Evolutionary conservation across 2,329 filamentous ascomycete species (phyloP).

Genomic region (Ophiosphaerella herpotricha): DNA sequence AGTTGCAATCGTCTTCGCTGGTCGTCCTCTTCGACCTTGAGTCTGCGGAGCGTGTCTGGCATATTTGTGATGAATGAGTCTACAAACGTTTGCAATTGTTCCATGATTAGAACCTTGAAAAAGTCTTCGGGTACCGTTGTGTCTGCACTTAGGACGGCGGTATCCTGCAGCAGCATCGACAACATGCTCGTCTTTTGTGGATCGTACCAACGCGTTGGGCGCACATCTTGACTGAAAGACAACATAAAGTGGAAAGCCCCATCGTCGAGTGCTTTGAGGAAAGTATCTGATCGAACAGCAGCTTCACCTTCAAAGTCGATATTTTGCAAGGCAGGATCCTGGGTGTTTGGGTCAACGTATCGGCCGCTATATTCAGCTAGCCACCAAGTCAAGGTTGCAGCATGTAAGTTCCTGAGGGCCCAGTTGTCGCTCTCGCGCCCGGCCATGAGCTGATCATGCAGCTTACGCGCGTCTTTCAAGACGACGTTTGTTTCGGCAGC

Average conservation of each 20-base stretch:
- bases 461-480: conserved; percentile 68
- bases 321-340: conserved; percentile 54
- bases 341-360: conserved; percentile 73
- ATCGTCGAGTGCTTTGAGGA: conserved; percentile 78
- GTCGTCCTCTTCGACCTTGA: conserved; percentile 88
- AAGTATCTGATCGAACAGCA: conserved; percentile 71
- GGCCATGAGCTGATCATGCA: conserved; percentile 71
- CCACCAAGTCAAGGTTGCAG: conserved; percentile 83
- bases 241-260: conserved; percentile 92
- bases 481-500: conserved; percentile 72
- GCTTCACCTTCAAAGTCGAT: conserved; percentile 71
- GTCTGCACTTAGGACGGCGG: conserved; percentile 70
- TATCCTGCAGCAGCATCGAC: conserved; percentile 80
- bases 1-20: conserved; percentile 63
- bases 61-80: conserved; percentile 95
- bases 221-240: conserved; percentile 80
- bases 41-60: conserved; percentile 83
- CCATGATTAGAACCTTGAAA: conserved; percentile 75
- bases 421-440: conserved; percentile 71
- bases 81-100: conserved; percentile 82
- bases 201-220: conserved; percentile 82
- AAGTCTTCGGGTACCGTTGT: conserved; percentile 69
- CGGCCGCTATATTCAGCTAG: conserved; percentile 90
- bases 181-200: conserved; percentile 82
- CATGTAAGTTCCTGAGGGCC: conserved; percentile 75